Percentiles rank a stretch among this genome's conserved stretches.
Evolutionary conservation across 2,329 filamentous ascomycete species (phyloP).

Genomic region (Neonectria neomacrospora): DNA sequence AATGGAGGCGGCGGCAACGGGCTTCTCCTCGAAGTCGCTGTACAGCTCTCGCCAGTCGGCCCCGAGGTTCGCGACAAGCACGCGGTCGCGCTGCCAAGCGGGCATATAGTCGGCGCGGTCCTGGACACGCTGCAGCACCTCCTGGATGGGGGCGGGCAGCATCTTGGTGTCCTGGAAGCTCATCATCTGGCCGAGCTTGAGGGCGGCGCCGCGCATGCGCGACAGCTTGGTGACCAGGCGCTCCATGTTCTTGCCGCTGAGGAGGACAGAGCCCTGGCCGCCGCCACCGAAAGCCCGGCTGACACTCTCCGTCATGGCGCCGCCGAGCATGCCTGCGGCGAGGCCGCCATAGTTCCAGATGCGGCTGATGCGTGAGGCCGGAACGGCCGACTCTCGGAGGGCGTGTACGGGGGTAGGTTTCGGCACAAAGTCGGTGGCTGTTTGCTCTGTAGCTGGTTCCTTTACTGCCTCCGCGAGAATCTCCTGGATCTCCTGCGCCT

Average conservation of each 20-base stretch:
- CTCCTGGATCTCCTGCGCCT: slow-evolving; percentile 28
- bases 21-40: slow-evolving; percentile 85
- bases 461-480: slow-evolving; percentile 41
- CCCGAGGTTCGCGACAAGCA: slow-evolving; percentile 82
- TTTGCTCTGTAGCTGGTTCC: slow-evolving; percentile 31
- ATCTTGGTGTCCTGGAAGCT: slow-evolving; percentile 98
- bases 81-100: slow-evolving; percentile 87
- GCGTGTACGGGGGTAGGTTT: slow-evolving; percentile 62
- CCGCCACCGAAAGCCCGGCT: slow-evolving; percentile 80
- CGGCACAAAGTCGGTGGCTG: slow-evolving; percentile 26
- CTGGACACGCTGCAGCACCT: slow-evolving; percentile 93
- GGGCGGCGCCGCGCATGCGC: slow-evolving; percentile 94
- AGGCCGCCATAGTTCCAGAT: slow-evolving; percentile 96
- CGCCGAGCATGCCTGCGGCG: slow-evolving; percentile 94
- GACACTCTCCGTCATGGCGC: slow-evolving; percentile 86
- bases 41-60: slow-evolving; percentile 87
- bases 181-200: slow-evolving; percentile 98
- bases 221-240: slow-evolving; percentile 92
- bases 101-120: slow-evolving; percentile 99
- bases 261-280: slow-evolving; percentile 78
- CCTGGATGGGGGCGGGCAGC: slow-evolving; percentile 86
- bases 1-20: slow-evolving; percentile 95
- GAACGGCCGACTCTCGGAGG: slow-evolving; percentile 89
- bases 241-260: slow-evolving; percentile 92
- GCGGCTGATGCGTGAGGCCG: slow-evolving; percentile 85